Conservation (phyloP, 352 stramenopile genomes). For the Globisporangium heterothallicum region DNA sequence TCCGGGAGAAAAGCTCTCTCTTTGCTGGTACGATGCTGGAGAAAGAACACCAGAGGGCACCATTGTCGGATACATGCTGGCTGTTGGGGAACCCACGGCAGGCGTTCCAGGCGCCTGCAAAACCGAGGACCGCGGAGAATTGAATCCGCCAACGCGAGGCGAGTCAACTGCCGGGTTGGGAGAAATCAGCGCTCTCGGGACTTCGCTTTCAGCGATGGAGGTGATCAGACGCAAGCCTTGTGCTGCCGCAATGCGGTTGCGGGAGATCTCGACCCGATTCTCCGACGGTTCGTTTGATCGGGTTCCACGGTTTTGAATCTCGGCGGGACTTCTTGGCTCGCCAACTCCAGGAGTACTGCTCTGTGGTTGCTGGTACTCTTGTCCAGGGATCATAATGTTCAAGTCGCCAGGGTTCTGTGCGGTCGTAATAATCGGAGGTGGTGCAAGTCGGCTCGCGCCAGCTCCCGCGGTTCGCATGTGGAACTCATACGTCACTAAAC, state of each 20-base stretch:
- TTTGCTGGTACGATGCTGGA: slow-evolving; percentile 79
- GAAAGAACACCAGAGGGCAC: slow-evolving; percentile 46
- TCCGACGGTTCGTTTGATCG: slow-evolving; percentile 24
- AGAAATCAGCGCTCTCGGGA: slow-evolving; percentile 75
- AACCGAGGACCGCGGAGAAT: slow-evolving; percentile 64
- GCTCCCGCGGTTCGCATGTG: slow-evolving; percentile 36
- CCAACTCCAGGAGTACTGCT: slow-evolving; percentile 21
- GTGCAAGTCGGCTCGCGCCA: slow-evolving; percentile 16
- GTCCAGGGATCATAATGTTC: slow-evolving; percentile 41
- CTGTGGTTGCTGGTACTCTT: slow-evolving; percentile 72
- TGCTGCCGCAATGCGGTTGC: slow-evolving; percentile 33
- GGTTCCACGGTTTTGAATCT: slow-evolving; percentile 75
- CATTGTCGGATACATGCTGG: slow-evolving; percentile 47
- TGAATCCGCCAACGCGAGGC: slow-evolving; percentile 68
- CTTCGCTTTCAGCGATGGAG: slow-evolving; percentile 73
- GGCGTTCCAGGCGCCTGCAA: slow-evolving; percentile 72
- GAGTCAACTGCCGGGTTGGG: slow-evolving; percentile 85
- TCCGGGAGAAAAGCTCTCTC: slow-evolving; percentile 44
- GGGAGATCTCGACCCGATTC: slow-evolving; percentile 15
- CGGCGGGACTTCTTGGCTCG: slow-evolving; percentile 65
- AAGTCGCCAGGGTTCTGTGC: slow-evolving; percentile 34
- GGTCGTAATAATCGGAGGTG: slow-evolving; percentile 48
- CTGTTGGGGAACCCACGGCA: slow-evolving; percentile 35
- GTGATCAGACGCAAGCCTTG: slow-evolving; percentile 81
- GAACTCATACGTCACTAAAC: slow-evolving; percentile 85